Evolutionary conservation across 1,139 yeast species (phyloP).

Genomic region (Geotrichum phurueaensis): DNA sequence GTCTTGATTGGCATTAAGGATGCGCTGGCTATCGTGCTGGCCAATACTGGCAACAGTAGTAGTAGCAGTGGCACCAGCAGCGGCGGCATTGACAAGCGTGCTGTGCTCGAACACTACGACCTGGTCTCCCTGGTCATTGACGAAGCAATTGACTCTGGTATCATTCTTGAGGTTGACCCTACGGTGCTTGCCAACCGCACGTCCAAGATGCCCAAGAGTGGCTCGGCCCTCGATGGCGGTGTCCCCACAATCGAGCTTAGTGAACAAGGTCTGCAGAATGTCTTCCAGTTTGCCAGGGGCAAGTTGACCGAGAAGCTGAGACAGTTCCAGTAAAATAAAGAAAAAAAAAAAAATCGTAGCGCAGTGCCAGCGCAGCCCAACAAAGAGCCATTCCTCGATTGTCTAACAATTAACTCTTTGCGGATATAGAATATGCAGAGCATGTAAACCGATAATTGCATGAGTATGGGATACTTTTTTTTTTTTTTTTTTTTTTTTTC

Average conservation of each 20-base stretch:
- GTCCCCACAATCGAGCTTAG: slow-evolving; percentile 53
- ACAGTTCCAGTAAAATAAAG: slow-evolving; percentile 41
- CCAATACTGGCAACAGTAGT: slow-evolving; percentile 23
- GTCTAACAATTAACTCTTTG: no score
- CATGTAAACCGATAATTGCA: no score
- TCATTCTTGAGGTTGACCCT: slow-evolving; percentile 85
- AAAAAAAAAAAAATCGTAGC: background rate
- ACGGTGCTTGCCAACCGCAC: slow-evolving; percentile 84
- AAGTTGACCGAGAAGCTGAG: slow-evolving; percentile 82
- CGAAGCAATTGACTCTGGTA: slow-evolving; percentile 80
- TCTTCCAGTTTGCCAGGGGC: slow-evolving; percentile 84
- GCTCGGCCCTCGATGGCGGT: slow-evolving; percentile 50
- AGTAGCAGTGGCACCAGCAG: background rate
- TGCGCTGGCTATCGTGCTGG: slow-evolving; percentile 70
- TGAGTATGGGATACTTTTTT: no score
- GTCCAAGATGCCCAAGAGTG: slow-evolving; percentile 70
- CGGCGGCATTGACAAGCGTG: slow-evolving; percentile 63
- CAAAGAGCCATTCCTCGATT: no score
- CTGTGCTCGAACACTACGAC: slow-evolving; percentile 79
- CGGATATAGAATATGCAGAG: no score
- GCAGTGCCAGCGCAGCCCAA: no score
- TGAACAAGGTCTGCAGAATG: slow-evolving; percentile 83
- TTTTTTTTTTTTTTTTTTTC: no score
- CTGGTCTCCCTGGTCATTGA: slow-evolving; percentile 80
- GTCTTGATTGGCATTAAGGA: slow-evolving; percentile 75